A percentile compares a stretch with the other conserved stretches of the same genome.
Conservation (phyloP, 345 rosid genomes). For the Microthlaspi erraticum region DNA sequence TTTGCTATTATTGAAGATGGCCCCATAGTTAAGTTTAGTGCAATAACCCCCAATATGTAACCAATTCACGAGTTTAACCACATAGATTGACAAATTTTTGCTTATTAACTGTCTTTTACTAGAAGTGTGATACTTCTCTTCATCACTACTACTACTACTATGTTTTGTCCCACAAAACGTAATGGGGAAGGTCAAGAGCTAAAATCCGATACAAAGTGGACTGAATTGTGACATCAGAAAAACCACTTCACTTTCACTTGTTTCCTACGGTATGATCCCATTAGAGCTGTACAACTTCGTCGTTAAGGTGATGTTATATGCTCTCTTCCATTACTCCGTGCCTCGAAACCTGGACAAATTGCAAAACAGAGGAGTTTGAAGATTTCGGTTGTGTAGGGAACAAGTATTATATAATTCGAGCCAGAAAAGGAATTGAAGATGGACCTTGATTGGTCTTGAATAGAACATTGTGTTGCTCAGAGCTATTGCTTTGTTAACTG, state of each 20-base stretch:
- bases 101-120: neutral
- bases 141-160: neutral
- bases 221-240: neutral
- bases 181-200: neutral
- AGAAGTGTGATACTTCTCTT: neutral
- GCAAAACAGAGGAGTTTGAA: conserved; percentile 10
- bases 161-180: neutral
- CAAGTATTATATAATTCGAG: neutral
- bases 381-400: neutral
- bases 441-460: conserved; percentile 48
- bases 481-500: conserved; percentile 45
- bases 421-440: conserved; percentile 13
- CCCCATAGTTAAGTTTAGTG: no score
- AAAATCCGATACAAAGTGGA: neutral
- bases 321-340: conserved; percentile 14
- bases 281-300: conserved; percentile 2
- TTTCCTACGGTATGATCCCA: conserved; percentile 1
- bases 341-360: conserved; percentile 21
- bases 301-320: neutral
- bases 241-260: neutral
- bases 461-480: conserved; percentile 43
- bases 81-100: neutral
- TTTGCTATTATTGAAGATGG: no score
- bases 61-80: no score
- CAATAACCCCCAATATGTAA: no score